Evolutionary conservation across 306 rosid species (phyloP).

Genomic region (Arachis stenosperma): DNA sequence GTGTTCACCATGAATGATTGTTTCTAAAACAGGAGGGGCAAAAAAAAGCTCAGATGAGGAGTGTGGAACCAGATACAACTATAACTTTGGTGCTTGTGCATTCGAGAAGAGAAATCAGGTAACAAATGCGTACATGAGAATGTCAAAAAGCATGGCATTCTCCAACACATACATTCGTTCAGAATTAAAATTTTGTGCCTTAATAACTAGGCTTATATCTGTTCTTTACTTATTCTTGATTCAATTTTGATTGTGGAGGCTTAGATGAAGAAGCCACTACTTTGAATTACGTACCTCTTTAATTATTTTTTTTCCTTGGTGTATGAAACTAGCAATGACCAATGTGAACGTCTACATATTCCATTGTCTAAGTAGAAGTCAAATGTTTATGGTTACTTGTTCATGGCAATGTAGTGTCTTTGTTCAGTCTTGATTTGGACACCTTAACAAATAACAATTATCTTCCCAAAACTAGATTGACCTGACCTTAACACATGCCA

Average conservation of each 20-base stretch:
- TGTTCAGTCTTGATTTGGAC: neutral
- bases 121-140: neutral
- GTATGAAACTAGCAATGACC: neutral
- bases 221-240: neutral
- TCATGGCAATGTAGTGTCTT: neutral
- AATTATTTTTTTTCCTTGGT: too few species aligned
- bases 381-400: neutral
- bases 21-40: neutral
- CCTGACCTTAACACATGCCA: neutral
- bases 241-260: neutral
- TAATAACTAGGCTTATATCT: neutral
- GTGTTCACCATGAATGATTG: constrained; percentile 14
- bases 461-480: neutral
- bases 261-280: neutral
- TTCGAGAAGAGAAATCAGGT: neutral
- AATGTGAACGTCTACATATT: neutral
- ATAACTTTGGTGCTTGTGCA: neutral
- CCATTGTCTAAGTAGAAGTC: neutral
- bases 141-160: neutral
- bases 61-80: neutral
- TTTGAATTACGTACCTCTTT: too few species aligned
- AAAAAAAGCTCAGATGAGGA: constrained; percentile 15
- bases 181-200: neutral
- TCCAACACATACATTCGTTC: neutral
- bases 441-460: neutral